A percentile compares a stretch with the other conserved stretches of the same genome.
Conservation (phyloP, 371 early-diverging fungal genomes). For the Polyrhizophydium stewartii region DNA sequence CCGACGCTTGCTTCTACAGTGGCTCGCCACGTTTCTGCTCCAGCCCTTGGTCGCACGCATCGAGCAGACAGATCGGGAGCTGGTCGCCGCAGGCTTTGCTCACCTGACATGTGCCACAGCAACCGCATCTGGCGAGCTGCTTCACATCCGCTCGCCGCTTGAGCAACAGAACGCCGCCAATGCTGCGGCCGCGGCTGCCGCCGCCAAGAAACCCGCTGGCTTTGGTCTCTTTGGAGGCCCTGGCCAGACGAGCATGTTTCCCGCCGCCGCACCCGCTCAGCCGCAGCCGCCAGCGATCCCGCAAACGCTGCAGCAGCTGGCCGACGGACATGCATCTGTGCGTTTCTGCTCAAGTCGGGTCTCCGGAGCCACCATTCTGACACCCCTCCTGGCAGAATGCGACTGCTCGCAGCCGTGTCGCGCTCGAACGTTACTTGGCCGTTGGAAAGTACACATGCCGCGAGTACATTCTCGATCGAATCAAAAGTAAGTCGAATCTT, state of each 20-base stretch:
- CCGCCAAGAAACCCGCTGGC: too few relatives aligned
- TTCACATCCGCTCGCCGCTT: neutral
- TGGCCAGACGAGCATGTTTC: neutral
- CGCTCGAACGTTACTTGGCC: constrained; percentile 26
- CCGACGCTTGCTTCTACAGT: too few relatives aligned
- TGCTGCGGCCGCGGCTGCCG: too few relatives aligned
- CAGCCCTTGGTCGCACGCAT: constrained; percentile 23
- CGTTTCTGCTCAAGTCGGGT: too few relatives aligned
- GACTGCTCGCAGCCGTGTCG: constrained; percentile 23
- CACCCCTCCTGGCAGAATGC: constrained; percentile 15
- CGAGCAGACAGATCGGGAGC: constrained; percentile 12
- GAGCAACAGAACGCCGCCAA: too few relatives aligned
- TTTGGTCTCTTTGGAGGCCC: neutral
- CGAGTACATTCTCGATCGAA: constrained; percentile 26
- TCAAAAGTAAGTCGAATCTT: too few relatives aligned
- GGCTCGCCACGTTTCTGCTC: constrained; percentile 28
- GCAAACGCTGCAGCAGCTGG: constrained; percentile 16
- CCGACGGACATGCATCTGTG: constrained; percentile 4
- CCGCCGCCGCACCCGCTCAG: neutral
- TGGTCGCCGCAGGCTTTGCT: constrained; percentile 10
- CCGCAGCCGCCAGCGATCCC: neutral
- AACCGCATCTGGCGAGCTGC: neutral
- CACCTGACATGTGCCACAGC: constrained; percentile 16
- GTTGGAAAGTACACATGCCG: constrained; percentile 14
- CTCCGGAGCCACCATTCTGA: too few relatives aligned